Evolutionary conservation across 192 early-diverging fungal genomes (phyloP).

Genomic region (Gryganskiella cystojenkinii): DNA sequence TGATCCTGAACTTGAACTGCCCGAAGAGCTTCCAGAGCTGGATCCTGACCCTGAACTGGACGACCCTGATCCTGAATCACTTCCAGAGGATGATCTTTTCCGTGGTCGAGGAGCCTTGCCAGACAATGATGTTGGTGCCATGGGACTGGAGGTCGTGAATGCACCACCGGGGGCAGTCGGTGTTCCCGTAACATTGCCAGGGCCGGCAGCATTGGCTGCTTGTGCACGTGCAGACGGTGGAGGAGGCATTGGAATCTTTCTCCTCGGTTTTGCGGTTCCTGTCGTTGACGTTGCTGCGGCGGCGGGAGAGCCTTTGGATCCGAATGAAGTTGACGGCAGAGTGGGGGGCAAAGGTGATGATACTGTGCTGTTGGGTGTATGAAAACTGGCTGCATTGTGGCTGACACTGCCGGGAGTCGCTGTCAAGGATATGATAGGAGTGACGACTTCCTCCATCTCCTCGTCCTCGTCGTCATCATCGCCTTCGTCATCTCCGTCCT

Average conservation of each 20-base stretch:
- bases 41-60: slow-evolving; percentile 44
- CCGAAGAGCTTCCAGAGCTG: slow-evolving; percentile 34
- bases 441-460: slow-evolving; percentile 41
- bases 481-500: slow-evolving; percentile 18
- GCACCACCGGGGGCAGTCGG: neutral
- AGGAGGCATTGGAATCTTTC: slow-evolving; percentile 18
- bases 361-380: too few relatives aligned
- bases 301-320: slow-evolving; percentile 1
- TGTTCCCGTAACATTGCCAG: neutral
- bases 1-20: slow-evolving; percentile 38
- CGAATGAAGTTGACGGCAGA: neutral
- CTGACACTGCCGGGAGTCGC: neutral
- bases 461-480: slow-evolving; percentile 40
- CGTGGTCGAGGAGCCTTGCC: slow-evolving; percentile 2
- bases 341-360: slow-evolving; percentile 10
- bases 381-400: neutral
- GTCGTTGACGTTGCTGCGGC: neutral
- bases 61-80: slow-evolving; percentile 42
- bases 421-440: slow-evolving; percentile 15
- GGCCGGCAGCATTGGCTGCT: neutral
- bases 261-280: slow-evolving; percentile 4
- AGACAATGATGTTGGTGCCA: neutral
- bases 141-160: neutral
- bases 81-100: slow-evolving; percentile 40
- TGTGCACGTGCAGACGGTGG: slow-evolving; percentile 15